Percentiles rank a stretch among this genome's conserved stretches.
These are phyloP conservation scores for Acacia concinna DNA, from an alignment of 331 rosid species.

Conservation along the genomic window DNA sequence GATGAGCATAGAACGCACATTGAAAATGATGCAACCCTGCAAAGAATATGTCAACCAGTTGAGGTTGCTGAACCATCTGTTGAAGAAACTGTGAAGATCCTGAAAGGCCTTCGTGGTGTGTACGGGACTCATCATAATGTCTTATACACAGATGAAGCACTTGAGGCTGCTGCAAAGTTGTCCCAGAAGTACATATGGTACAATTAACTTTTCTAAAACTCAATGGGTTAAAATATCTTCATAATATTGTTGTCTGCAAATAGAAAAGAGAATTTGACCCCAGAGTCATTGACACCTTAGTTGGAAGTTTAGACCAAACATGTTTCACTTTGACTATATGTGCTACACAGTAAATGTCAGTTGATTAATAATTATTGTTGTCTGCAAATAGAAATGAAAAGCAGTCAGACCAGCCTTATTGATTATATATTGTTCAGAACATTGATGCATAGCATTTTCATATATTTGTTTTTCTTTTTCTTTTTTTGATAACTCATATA, in stretches of 20 bases:
- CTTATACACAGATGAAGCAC: constrained; percentile 58
- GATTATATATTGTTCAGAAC: neutral
- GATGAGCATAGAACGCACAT: constrained; percentile 57
- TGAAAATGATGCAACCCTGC: constrained; percentile 57
- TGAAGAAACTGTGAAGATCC: constrained; percentile 54
- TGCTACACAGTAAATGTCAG: neutral
- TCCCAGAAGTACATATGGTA: constrained; percentile 61
- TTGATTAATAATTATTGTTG: neutral
- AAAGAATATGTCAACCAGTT: constrained; percentile 50
- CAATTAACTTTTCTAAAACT: neutral
- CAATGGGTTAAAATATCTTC: neutral
- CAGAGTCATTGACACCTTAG: neutral
- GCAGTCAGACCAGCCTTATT: neutral
- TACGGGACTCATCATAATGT: constrained; percentile 66
- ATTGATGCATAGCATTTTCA: neutral
- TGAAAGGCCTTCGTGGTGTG: constrained; percentile 59
- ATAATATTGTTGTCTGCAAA: neutral
- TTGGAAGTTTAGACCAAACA: neutral
- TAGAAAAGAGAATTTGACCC: neutral
- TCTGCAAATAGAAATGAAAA: no score
- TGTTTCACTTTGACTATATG: neutral
- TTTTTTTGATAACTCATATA: no score
- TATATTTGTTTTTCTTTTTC: neutral
- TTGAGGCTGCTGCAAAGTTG: constrained; percentile 55
- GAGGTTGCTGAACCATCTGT: constrained; percentile 58